These are phyloP conservation scores for Phytophthora brassicae DNA, from an alignment of 352 stramenopile genomes.

Conservation along the genomic window DNA sequence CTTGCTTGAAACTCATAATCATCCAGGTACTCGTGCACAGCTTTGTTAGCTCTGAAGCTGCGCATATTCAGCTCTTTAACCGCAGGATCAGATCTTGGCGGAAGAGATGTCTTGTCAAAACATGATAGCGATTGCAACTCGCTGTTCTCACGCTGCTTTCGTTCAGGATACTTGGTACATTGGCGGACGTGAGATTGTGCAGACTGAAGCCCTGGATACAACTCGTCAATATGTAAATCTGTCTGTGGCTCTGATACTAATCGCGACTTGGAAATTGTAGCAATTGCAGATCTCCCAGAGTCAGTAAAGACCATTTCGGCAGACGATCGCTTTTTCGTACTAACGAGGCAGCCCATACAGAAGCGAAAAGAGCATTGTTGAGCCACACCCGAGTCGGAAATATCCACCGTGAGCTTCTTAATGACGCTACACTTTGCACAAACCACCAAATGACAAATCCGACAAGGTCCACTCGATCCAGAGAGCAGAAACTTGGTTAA, in stretches of 20 bases:
- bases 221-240: neutral
- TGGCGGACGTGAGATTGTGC: neutral
- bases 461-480: conserved; percentile 27
- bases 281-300: conserved; percentile 4
- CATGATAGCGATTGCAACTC: neutral
- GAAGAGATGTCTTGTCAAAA: neutral
- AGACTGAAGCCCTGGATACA: conserved; percentile 9
- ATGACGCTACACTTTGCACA: conserved; percentile 56
- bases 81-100: neutral
- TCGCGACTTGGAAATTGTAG: neutral
- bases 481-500: conserved; percentile 26
- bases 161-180: neutral
- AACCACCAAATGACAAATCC: conserved; percentile 44
- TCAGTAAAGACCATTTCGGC: conserved; percentile 39
- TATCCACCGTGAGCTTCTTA: conserved; percentile 58
- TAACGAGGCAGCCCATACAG: conserved; percentile 48
- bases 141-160: neutral
- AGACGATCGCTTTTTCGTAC: conserved; percentile 40
- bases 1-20: neutral
- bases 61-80: neutral
- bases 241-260: neutral
- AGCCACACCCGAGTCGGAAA: conserved; percentile 31
- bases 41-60: neutral
- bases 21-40: neutral
- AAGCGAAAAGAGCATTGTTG: conserved; percentile 45